Conservation (phyloP, 2,329 filamentous ascomycete species). For the Elsinoe batatas region DNA sequence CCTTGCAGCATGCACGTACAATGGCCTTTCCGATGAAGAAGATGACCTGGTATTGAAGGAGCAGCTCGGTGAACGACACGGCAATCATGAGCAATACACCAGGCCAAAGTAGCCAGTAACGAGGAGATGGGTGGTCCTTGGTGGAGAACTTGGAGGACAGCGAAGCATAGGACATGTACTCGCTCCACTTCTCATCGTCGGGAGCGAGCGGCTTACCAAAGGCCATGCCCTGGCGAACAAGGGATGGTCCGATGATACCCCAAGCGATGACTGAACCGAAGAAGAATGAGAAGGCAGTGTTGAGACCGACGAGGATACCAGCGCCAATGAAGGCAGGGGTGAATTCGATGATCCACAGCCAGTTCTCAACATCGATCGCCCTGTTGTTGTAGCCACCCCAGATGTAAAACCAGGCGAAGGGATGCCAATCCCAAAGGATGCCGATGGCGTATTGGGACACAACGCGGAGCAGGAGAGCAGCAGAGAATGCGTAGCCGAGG, state of each 20-base stretch:
- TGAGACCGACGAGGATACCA: conserved; percentile 48
- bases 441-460: conserved; percentile 50
- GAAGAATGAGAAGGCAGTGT: conserved; percentile 49
- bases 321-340: conserved; percentile 53
- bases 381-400: conserved; percentile 38
- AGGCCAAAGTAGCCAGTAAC: conserved; percentile 46
- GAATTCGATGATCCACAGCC: conserved; percentile 51
- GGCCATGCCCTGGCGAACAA: conserved; percentile 42
- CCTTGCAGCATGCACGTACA: conserved; percentile 37
- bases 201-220: conserved; percentile 30
- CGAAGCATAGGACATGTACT: conserved; percentile 32
- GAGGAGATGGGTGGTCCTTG: conserved; percentile 37
- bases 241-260: conserved; percentile 46
- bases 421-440: conserved; percentile 40
- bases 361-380: conserved; percentile 46
- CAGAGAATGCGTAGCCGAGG: conserved; percentile 40
- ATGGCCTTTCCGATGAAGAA: conserved; percentile 40
- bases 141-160: conserved; percentile 28
- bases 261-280: conserved; percentile 45
- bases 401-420: conserved; percentile 34
- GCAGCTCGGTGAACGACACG: conserved; percentile 35
- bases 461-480: conserved; percentile 43
- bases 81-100: conserved; percentile 43
- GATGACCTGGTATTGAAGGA: conserved; percentile 36
- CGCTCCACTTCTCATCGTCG: conserved; percentile 37